These are phyloP conservation scores for Rhynchosporium agropyri DNA, from an alignment of 2,329 filamentous ascomycete species.

Conservation along the genomic window DNA sequence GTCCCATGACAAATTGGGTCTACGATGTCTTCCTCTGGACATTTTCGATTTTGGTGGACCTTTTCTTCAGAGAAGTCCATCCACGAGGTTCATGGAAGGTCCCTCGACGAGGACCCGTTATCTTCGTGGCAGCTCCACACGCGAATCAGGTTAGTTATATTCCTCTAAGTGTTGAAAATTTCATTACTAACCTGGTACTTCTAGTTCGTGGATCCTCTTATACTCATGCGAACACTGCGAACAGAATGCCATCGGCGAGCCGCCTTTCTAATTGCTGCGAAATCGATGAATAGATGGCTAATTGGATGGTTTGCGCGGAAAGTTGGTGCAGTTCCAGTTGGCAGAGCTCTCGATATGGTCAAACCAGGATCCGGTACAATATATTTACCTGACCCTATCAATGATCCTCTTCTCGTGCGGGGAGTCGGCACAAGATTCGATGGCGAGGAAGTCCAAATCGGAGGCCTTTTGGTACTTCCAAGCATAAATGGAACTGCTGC, in stretches of 20 bases:
- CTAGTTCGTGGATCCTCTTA: conserved; percentile 92
- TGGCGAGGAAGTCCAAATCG: conserved; percentile 67
- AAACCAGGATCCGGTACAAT: conserved; percentile 78
- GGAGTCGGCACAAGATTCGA: conserved; percentile 69
- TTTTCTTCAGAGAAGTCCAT: conserved; percentile 98
- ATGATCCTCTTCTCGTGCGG: conserved; percentile 79
- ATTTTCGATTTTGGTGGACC: conserved; percentile 82
- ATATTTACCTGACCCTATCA: conserved; percentile 85
- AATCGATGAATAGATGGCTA: conserved; percentile 87
- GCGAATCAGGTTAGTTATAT: conserved; percentile 76
- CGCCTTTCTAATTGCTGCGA: conserved; percentile 91
- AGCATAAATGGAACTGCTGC: conserved; percentile 72
- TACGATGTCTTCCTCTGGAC: conserved; percentile 79
- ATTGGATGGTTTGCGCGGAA: conserved; percentile 84
- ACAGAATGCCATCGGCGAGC: conserved; percentile 84
- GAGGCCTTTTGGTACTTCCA: conserved; percentile 85
- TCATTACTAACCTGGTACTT: conserved; percentile 16
- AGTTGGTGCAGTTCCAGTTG: conserved; percentile 90
- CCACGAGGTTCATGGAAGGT: conserved; percentile 95
- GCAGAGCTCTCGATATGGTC: conserved; percentile 85
- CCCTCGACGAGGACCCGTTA: conserved; percentile 81
- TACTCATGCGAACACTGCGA: conserved; percentile 88
- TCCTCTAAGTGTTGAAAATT: not conserved
- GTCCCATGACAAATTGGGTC: conserved; percentile 71
- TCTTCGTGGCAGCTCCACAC: conserved; percentile 96